phyloP scores from a whole-genome alignment of 768 basidiomycete genomes.

The Lactarius indigo region DNA sequence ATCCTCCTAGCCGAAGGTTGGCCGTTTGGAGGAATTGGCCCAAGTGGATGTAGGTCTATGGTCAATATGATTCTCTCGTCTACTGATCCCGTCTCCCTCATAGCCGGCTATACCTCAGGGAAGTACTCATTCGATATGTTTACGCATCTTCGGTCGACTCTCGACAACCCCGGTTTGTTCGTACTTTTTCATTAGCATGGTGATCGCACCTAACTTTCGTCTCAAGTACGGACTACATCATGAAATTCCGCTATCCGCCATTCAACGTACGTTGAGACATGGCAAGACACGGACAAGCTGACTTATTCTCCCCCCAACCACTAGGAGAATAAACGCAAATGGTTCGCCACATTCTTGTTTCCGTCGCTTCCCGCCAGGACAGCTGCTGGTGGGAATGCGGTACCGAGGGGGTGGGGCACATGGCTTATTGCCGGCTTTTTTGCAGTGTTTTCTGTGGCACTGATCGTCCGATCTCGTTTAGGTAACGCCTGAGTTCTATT shows the following conservation, averaged over 20 bases:
- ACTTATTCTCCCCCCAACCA: background rate
- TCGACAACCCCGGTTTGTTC: conserved; percentile 42
- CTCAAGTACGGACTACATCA: conserved; percentile 33
- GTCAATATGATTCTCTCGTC: conserved; percentile 5
- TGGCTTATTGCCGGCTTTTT: conserved; percentile 42
- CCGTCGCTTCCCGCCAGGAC: conserved; percentile 45
- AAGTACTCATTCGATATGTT: conserved; percentile 76
- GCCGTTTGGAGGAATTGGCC: conserved; percentile 73
- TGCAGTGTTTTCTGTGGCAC: conserved; percentile 25
- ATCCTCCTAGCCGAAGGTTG: conserved; percentile 48
- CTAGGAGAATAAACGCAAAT: conserved; percentile 30
- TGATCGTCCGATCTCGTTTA: conserved; percentile 3
- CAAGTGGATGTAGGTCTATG: conserved; percentile 61
- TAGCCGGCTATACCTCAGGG: conserved; percentile 67
- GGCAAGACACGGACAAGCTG: background rate
- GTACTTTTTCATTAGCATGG: conserved; percentile 9
- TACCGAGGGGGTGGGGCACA: conserved; percentile 25
- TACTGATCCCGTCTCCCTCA: background rate
- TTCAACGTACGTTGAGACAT: conserved; percentile 32
- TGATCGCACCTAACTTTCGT: background rate
- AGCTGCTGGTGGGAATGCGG: conserved; percentile 16
- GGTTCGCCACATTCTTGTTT: conserved; percentile 29
- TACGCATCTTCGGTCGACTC: conserved; percentile 63
- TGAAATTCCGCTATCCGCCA: conserved; percentile 38
- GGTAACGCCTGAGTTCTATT: background rate